phyloP scores from a whole-genome alignment of 371 early-diverging fungal species.

The Batrachochytrium dendrobatidis region DNA sequence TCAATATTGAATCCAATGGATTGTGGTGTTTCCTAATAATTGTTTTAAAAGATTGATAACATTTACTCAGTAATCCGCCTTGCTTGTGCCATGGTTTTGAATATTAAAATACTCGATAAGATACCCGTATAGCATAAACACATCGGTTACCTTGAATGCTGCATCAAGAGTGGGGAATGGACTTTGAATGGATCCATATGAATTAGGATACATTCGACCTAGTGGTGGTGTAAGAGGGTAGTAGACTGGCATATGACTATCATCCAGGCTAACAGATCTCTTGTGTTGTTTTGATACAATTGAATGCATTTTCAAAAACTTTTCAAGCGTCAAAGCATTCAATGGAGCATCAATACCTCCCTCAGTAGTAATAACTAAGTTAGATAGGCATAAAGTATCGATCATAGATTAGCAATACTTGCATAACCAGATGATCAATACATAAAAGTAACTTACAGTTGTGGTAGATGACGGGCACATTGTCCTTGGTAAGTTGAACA shows the following conservation, averaged over 20 bases:
- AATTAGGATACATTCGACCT: slow-evolving; percentile 2
- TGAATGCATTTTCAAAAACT: slow-evolving; percentile 60
- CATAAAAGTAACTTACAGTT: slow-evolving; percentile 63
- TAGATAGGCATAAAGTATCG: no score
- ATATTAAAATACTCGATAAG: no score
- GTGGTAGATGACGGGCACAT: slow-evolving; percentile 89
- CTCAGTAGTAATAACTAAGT: slow-evolving; percentile 61
- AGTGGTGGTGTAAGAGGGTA: neutral
- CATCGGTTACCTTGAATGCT: neutral
- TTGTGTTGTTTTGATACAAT: neutral
- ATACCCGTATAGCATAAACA: no score
- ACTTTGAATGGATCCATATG: slow-evolving; percentile 4
- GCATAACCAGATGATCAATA: no score
- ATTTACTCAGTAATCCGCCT: no score
- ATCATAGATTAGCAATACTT: no score
- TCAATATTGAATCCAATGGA: slow-evolving; percentile 91
- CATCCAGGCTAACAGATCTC: neutral
- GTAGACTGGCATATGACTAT: neutral
- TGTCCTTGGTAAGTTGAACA: slow-evolving; percentile 91
- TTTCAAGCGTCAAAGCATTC: slow-evolving; percentile 59
- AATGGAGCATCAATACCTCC: slow-evolving; percentile 77
- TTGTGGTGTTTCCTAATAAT: slow-evolving; percentile 65
- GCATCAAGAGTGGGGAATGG: neutral
- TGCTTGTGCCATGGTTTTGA: no score
- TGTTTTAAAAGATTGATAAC: no score